Evolutionary conservation across 2,329 filamentous ascomycete genomes (phyloP).

Genomic region (Verticillium zaregamsianum): DNA sequence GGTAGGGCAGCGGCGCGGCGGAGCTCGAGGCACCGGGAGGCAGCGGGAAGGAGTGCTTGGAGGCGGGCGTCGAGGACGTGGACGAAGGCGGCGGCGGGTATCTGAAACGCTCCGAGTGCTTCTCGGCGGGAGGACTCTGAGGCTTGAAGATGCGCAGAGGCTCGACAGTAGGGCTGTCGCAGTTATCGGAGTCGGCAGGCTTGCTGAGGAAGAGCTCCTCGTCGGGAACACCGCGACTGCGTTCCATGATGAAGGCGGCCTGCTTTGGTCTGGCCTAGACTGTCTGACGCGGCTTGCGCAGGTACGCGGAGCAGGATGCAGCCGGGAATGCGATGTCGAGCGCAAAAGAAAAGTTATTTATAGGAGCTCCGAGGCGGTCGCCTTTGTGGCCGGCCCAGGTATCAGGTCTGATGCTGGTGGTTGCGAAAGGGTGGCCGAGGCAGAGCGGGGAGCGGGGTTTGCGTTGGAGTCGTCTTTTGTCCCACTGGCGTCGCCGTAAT

Average conservation of each 20-base stretch:
- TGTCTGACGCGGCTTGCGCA: background rate
- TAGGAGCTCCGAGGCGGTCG: slow-evolving; percentile 16
- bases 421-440: slow-evolving; percentile 6
- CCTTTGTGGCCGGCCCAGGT: slow-evolving; percentile 8
- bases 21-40: slow-evolving; percentile 69
- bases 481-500: background rate
- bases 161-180: slow-evolving; percentile 74
- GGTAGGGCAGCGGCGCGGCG: slow-evolving; percentile 65
- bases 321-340: slow-evolving; percentile 7
- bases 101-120: slow-evolving; percentile 38
- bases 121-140: slow-evolving; percentile 48
- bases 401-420: background rate
- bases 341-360: slow-evolving; percentile 14
- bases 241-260: slow-evolving; percentile 34
- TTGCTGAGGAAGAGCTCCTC: slow-evolving; percentile 79
- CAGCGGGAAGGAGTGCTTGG: slow-evolving; percentile 57
- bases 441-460: slow-evolving; percentile 12
- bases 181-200: slow-evolving; percentile 41
- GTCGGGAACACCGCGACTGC: slow-evolving; percentile 63
- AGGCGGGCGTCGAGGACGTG: slow-evolving; percentile 29
- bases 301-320: slow-evolving; percentile 4
- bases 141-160: slow-evolving; percentile 83
- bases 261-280: background rate
- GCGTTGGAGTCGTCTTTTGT: slow-evolving; percentile 1
- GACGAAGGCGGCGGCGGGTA: slow-evolving; percentile 44